phyloP scores from a whole-genome alignment of 192 early-diverging fungal genomes.

The Backusella mclennaniae region DNA sequence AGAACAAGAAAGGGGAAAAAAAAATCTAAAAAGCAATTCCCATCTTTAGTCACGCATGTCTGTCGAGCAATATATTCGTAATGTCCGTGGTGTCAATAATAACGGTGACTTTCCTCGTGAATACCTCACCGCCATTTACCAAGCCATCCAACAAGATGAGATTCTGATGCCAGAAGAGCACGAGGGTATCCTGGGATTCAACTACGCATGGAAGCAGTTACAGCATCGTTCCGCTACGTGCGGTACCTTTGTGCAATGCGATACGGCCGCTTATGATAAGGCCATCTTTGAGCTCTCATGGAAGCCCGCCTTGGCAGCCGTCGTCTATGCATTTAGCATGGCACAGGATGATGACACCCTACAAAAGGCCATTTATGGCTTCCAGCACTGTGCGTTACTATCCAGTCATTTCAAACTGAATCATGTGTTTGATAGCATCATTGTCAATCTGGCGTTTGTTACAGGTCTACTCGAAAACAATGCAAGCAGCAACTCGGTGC shows the following conservation, averaged over 20 bases:
- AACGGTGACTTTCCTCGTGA: constrained; percentile 78
- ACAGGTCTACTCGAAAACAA: constrained; percentile 60
- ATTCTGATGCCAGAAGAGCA: constrained; percentile 98
- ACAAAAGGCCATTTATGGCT: constrained; percentile 79
- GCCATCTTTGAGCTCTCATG: constrained; percentile 78
- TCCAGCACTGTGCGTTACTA: constrained; percentile 70
- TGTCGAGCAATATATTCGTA: constrained; percentile 84
- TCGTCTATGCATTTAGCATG: constrained; percentile 83
- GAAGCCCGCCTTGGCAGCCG: constrained; percentile 72
- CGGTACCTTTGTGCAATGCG: constrained; percentile 57
- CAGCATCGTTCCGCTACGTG: constrained; percentile 51
- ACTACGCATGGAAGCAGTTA: constrained; percentile 89
- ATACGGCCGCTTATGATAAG: constrained; percentile 67
- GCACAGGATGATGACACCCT: constrained; percentile 75
- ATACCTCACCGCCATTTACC: constrained; percentile 82
- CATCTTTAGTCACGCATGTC: constrained; percentile 74
- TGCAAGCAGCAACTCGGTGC: constrained; percentile 35
- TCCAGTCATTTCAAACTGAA: constrained; percentile 70
- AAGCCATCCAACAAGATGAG: constrained; percentile 86
- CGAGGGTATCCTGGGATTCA: constrained; percentile 91
- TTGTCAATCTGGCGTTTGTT: constrained; percentile 70
- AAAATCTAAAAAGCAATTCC: too few species aligned
- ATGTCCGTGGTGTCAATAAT: constrained; percentile 86
- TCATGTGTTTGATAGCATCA: constrained; percentile 79
- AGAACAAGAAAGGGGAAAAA: neutral